Base-by-base conservation (phyloP, 2,329 filamentous ascomycete genomes). In the Aspergillus sp. region DNA sequence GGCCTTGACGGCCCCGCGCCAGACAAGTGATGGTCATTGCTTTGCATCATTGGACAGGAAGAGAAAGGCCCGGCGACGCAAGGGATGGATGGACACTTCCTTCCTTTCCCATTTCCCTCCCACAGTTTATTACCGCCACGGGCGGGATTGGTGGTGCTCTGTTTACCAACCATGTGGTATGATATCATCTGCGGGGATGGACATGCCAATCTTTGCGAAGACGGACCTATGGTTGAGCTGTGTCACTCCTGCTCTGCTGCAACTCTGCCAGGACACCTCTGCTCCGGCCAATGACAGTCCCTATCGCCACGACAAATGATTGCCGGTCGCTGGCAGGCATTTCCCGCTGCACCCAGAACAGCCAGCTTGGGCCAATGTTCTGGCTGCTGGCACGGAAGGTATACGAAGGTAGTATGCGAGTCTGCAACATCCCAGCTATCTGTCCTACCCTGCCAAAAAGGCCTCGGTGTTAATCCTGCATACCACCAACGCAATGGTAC, bases 141-240 rank as follows among this genome's bases (percentile, higher is more conserved):
- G 32, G 11, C 11, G 32, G 11, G 32, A 36, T 36, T 36, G 32
- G 32, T 36, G 32, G 32, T 36, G 32, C 32, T 57, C 7, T 19
- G 23, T 57, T 53, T 51, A 13, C 52, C 36, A 27, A 57, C 58
- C 62, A 63, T 62, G 59, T 60, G 54, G 49, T 23, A 62, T 64
- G 62, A 64, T 42, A 48, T 64, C 62, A 62, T 64, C 41, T 21
- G 36, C 15, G 41, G 39, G 50, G 36, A 8, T 17, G 36, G 21
- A 17, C 11, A 19, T 36, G 27, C 27, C 27, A n/a, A 36, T 36
- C 32, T 36, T 13, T 36, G 49, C 39, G n/a, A 15, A 25, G 44
- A n/a, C 10, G 23, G 23, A 30, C 44, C 15, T 49, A 49, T 27
- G 44, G 44, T 2, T 27, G 44, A 49, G 23, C 6, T 27, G 39